A percentile compares a stretch with the other conserved stretches of the same genome.
Conservation (phyloP, 345 rosid genomes). For the Hypericum perforatum region DNA sequence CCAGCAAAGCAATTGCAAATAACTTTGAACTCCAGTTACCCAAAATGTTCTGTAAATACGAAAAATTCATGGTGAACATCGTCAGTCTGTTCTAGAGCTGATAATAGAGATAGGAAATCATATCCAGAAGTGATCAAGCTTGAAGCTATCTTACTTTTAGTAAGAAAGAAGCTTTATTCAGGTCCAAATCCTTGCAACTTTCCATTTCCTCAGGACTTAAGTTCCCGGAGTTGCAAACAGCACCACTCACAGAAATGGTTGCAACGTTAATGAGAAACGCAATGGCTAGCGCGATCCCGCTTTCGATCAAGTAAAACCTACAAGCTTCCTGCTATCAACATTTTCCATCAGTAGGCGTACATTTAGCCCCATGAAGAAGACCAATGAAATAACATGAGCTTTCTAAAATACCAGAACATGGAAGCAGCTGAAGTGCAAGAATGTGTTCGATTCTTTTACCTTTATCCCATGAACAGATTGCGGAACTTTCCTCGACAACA, state of each 20-base stretch:
- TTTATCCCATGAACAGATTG: slow-evolving; percentile 70
- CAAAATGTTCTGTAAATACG: slow-evolving; percentile 62
- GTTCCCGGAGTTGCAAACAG: slow-evolving; percentile 62
- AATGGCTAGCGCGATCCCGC: slow-evolving; percentile 65
- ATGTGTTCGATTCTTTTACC: slow-evolving; percentile 20
- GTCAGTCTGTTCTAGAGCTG: no score
- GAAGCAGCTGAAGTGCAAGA: no score
- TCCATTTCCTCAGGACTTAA: slow-evolving; percentile 48
- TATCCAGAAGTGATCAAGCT: neutral
- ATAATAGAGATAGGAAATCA: neutral
- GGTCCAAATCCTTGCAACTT: slow-evolving; percentile 66
- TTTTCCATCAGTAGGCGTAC: slow-evolving; percentile 8
- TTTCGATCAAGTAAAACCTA: slow-evolving; percentile 78
- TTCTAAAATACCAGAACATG: no score
- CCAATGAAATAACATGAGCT: no score
- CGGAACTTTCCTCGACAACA: slow-evolving; percentile 86
- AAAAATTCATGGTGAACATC: no score
- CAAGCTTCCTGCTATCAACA: slow-evolving; percentile 68
- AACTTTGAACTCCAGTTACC: slow-evolving; percentile 96
- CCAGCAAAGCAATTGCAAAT: slow-evolving; percentile 81
- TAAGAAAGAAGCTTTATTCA: slow-evolving; percentile 84
- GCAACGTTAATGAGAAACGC: slow-evolving; percentile 93
- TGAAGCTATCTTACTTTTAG: slow-evolving; percentile 41
- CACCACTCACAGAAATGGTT: slow-evolving; percentile 79
- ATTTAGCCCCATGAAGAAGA: no score